These are phyloP conservation scores for Diaporthe longicolla DNA, from an alignment of 2,329 filamentous ascomycete genomes.

Conservation along the genomic window DNA sequence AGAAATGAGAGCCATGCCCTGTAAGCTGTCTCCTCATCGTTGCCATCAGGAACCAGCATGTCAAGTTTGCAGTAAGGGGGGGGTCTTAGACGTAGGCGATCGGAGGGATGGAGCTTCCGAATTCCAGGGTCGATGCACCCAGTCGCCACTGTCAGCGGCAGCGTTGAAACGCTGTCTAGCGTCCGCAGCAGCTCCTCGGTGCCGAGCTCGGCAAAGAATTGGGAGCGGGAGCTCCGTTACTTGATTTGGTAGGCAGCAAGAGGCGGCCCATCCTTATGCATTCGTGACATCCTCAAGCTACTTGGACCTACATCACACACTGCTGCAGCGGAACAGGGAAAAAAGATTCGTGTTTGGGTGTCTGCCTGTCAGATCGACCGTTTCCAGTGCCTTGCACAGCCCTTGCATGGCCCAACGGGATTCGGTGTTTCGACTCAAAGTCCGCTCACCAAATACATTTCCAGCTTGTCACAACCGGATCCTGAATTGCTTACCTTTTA, in stretches of 20 bases:
- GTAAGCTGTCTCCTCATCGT: neutral
- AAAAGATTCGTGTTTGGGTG: neutral
- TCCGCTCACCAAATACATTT: neutral
- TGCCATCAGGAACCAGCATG: neutral
- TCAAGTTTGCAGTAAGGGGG: neutral
- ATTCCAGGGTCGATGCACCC: neutral
- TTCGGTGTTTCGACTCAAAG: conserved; percentile 27
- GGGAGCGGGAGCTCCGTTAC: too few species aligned
- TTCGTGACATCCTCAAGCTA: neutral
- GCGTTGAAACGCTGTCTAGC: neutral
- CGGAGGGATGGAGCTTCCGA: conserved; percentile 22
- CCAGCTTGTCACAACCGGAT: neutral
- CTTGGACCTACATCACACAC: neutral
- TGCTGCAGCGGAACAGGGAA: neutral
- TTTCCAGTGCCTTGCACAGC: neutral
- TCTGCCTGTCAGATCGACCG: neutral
- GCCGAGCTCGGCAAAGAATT: neutral
- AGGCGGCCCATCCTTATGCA: neutral
- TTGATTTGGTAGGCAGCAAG: neutral
- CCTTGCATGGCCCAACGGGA: neutral
- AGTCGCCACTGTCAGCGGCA: neutral
- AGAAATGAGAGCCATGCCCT: neutral
- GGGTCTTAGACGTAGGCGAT: neutral
- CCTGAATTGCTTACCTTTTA: neutral
- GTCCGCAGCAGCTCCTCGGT: neutral